phyloP scores from a whole-genome alignment of 305 asterid genomes.

The Plantago lanceolata region DNA sequence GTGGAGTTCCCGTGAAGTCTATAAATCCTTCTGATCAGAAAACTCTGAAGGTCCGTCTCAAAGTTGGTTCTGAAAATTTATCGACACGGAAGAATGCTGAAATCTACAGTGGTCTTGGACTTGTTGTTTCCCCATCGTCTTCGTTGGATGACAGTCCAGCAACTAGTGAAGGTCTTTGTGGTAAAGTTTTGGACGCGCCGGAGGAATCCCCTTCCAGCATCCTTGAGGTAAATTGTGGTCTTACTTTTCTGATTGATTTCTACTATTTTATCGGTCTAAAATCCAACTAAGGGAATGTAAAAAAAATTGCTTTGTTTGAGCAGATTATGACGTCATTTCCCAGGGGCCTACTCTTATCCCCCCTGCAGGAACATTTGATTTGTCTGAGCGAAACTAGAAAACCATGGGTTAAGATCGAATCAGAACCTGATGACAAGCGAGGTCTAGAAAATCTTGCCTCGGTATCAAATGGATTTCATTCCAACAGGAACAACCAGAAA shows the following conservation, averaged over 20 bases:
- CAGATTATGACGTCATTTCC: slow-evolving; percentile 85
- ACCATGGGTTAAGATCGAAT: slow-evolving; percentile 39
- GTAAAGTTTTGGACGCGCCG: slow-evolving; percentile 37
- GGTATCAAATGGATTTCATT: slow-evolving; percentile 45
- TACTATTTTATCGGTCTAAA: background rate
- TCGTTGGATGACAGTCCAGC: slow-evolving; percentile 69
- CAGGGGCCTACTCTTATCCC: slow-evolving; percentile 59
- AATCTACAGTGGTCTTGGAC: slow-evolving; percentile 91
- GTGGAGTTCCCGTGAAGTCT: slow-evolving; percentile 39
- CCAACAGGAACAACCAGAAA: slow-evolving; percentile 41
- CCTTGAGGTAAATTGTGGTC: slow-evolving; percentile 60
- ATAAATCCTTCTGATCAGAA: slow-evolving; percentile 52
- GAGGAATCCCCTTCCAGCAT: slow-evolving; percentile 83
- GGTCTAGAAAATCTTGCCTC: slow-evolving; percentile 35
- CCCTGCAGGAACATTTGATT: slow-evolving; percentile 66
- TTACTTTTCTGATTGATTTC: slow-evolving; percentile 15
- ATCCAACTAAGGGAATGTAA: background rate
- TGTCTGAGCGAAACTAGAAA: slow-evolving; percentile 42
- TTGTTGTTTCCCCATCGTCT: slow-evolving; percentile 81
- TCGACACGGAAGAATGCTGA: slow-evolving; percentile 72
- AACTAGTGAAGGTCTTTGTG: slow-evolving; percentile 46
- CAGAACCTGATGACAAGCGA: slow-evolving; percentile 33
- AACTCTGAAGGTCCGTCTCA: slow-evolving; percentile 70
- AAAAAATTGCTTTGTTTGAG: slow-evolving; percentile 14
- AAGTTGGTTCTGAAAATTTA: slow-evolving; percentile 67